A percentile compares a stretch with the other conserved stretches of the same genome.
Evolutionary conservation across 257 asterid genomes (phyloP).

Genomic region (Anisodus tanguticus): DNA sequence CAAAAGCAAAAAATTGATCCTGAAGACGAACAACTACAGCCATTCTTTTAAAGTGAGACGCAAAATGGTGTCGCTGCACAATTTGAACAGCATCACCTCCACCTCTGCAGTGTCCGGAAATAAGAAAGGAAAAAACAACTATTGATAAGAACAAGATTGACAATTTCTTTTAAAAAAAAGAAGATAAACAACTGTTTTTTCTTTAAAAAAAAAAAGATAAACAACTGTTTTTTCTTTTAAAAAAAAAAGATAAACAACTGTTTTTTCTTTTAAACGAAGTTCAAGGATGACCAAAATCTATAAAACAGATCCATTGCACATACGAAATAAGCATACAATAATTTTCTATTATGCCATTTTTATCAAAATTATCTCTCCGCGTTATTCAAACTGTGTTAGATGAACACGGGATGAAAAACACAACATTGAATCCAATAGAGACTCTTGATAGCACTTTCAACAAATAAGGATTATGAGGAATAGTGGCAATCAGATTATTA

Average conservation of each 20-base stretch:
- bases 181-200: neutral
- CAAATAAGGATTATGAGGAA: neutral
- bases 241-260: constrained; percentile 17
- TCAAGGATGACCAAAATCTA: neutral
- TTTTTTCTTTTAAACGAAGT: neutral
- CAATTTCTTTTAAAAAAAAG: constrained; percentile 18
- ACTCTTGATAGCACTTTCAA: neutral
- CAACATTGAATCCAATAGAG: neutral
- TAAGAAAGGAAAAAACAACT: constrained; percentile 25
- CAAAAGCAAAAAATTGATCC: constrained; percentile 88
- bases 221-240: neutral
- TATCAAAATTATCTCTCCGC: constrained; percentile 13
- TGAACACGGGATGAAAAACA: neutral
- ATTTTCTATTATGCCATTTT: constrained; percentile 2
- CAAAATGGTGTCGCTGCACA: constrained; percentile 97
- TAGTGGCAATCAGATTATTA: neutral
- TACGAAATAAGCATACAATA: neutral
- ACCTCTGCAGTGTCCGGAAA: constrained; percentile 61
- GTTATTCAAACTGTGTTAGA: neutral
- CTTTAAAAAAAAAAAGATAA: constrained; percentile 28
- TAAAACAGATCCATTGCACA: constrained; percentile 29
- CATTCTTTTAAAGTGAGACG: constrained; percentile 96
- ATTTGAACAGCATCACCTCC: constrained; percentile 85
- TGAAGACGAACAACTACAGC: constrained; percentile 92
- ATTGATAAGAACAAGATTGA: constrained; percentile 32